Evolutionary conservation across 768 basidiomycete species (phyloP), one percentile per base, ranked within the genome.

Genomic region (Lentinus tigrinus): DNA sequence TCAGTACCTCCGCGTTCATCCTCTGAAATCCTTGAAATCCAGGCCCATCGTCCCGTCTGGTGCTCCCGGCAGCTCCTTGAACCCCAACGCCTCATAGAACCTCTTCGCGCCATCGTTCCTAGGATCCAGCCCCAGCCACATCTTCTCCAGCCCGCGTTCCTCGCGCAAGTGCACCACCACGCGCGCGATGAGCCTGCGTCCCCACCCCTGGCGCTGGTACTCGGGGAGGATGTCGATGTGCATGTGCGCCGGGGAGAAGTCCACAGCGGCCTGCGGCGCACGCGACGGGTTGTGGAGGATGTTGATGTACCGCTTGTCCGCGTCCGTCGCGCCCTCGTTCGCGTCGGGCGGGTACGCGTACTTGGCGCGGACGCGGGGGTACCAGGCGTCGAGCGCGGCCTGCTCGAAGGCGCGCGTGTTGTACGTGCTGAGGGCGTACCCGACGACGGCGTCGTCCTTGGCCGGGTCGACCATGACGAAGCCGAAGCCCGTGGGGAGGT

Each of bases 81-180:
- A 91, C 11, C 87, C 88, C 52, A 92, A 52, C 53, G 73, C 77
- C 56, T 70, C 70, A 67, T 91, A 92, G 71, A 90, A 91, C 57
- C 65, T 72, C 60, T 75, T 79, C 24, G 87, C 89, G 14, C 72
- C 75, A 23, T 69, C 70, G 70, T 93, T 92, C 65, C 79, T 74
- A 24, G 82, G 78, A 67, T 90, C 83, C 69, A 89, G 67, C 3
- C 85, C 89, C 34, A 92, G 70, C 87, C 88, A 91, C 28, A 92
- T 69, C 1, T 80, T 78, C 11, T 74, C 71, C 16, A 84, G 64
- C 36, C 78, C 71, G 42, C 72, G 36, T 47, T 67, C 78, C 47
- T 81, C 74, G 31, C 59, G 60, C 65, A 92, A 69, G 73, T 82
- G 75, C 44, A 75, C 73, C 24, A 88, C 78, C 3, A 81, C 87